Evolutionary conservation across 2,329 filamentous ascomycete species (phyloP), one percentile per base, ranked within the genome.

Genomic region (Kalaharituber pfeilii): DNA sequence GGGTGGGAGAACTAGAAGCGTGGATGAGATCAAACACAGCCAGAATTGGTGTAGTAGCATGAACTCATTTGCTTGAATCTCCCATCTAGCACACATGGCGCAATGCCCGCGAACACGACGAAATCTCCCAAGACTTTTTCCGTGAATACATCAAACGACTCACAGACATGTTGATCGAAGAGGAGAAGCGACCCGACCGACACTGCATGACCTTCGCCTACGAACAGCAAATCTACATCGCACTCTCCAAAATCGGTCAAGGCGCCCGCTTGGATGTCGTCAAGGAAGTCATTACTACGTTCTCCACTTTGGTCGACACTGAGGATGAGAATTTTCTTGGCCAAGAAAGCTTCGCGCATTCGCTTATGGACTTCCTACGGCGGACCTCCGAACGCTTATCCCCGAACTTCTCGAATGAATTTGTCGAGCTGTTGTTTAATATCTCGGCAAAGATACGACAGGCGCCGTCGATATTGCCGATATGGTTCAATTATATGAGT

Each of bases 301-400:
- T 95, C 68, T 86, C 86, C 55, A 87, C 86, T 15, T 75, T 98
- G 59, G 85, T 96, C 64, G 91, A 98, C 69, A 91, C 87, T 67
- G 91, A 96, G 68, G 88, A 95, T 69, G 91, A 95, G 66, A 86
- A 87, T 30, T 93, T 96, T 65, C 79, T 95, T 49, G 85, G 93
- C 65, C 93, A 84, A 65, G 78, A 82, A 28, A 75, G 79, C 53
- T 98, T 98, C 67, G 86, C 91, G 2, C 78, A 81, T 55, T 89
- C 86, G 64, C 69, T 98, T 65, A 91, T 94, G 65, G 86, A 86
- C 62, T 77, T 98, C 56, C 75, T 95, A 51, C 78, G 86, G 57
- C 80, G 82, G 60, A 86, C 89, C 30, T 81, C 84, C 1, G 81
- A 82, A 44, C 75, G 79, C n/a, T 72, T 88, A 3, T 80, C 82